Evolutionary conservation across 805 yeast species (phyloP), one percentile per base, ranked within the genome.

Genomic region (Pichia nakasei): DNA sequence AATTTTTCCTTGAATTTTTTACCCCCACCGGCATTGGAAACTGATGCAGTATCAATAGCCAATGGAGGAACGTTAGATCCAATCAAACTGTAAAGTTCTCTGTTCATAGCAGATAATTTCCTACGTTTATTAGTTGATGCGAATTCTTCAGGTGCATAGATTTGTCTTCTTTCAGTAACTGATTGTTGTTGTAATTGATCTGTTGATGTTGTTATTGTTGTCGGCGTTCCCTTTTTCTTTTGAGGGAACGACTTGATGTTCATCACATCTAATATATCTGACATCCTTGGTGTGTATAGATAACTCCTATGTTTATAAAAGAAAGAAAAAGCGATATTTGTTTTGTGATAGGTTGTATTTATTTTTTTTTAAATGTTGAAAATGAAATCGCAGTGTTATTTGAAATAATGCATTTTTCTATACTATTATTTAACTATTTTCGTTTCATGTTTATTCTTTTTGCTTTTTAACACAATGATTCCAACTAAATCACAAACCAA

Each of bases 21-120:
- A 22, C 58, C 66, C 4, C 43, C 5, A 18, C 48, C 42, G 3
- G 26, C 22, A 19, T 38, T 42, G 1, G 42, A 9, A n/a, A 65
- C 44, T 9, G 52, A 35, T 4, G 38, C 62, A 42, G 67, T 68
- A 41, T 70, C 69, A n/a, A 73, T 74, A n/a, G 72, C 73, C 8
- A 74, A 76, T 0, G 97, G 89, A 1, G 98, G 96, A 2, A 95
- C 79, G 60, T 87, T 87, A 34, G 93, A 89, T 5, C 99, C 98
- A 35, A 93, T 68, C 42, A 94, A 70, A 51, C 83, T 84, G 62
- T 83, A 89, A 43, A 93, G 68, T 60, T 93, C 98, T 52, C 97
- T 74, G 49, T 85, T 89, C 77, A 91, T 83, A 22, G 95, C 95
- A 2, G 64, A 65, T 26, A 54, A 50, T 43, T 62, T 67, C 44